These are phyloP conservation scores for Haplosporangium sp. DNA, from an alignment of 371 early-diverging fungal genomes.

Conservation along the genomic window DNA sequence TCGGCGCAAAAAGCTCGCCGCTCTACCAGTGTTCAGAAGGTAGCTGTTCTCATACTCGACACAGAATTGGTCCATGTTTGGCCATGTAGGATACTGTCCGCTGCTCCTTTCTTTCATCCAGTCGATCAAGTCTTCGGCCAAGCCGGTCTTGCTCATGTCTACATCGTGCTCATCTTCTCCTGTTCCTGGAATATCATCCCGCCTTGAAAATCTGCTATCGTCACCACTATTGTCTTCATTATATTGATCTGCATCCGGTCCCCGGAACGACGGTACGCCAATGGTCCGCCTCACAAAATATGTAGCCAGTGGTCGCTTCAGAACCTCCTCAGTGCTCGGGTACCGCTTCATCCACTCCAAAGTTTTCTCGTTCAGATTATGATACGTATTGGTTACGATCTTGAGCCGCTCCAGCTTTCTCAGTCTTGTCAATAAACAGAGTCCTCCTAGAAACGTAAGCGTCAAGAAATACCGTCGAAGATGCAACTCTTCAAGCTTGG, in stretches of 20 bases:
- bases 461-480: background rate
- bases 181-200: background rate
- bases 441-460: slow-evolving; percentile 5
- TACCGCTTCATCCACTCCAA: slow-evolving; percentile 6
- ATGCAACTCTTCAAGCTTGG: slow-evolving; percentile 3
- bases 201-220: background rate
- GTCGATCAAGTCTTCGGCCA: background rate
- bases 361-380: background rate
- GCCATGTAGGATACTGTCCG: background rate
- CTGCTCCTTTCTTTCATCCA: slow-evolving; percentile 8
- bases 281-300: background rate
- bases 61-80: background rate
- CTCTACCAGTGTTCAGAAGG: background rate
- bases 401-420: slow-evolving; percentile 5
- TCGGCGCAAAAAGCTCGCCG: background rate
- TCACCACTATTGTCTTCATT: background rate
- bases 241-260: background rate
- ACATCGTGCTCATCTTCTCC: background rate
- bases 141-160: background rate
- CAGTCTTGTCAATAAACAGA: slow-evolving; percentile 14
- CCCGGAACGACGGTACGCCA: background rate
- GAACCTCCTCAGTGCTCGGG: background rate
- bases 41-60: background rate
- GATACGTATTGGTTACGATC: background rate
- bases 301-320: background rate